Base-by-base conservation (phyloP, 768 basidiomycete genomes). In the Naganishia onofrii region DNA sequence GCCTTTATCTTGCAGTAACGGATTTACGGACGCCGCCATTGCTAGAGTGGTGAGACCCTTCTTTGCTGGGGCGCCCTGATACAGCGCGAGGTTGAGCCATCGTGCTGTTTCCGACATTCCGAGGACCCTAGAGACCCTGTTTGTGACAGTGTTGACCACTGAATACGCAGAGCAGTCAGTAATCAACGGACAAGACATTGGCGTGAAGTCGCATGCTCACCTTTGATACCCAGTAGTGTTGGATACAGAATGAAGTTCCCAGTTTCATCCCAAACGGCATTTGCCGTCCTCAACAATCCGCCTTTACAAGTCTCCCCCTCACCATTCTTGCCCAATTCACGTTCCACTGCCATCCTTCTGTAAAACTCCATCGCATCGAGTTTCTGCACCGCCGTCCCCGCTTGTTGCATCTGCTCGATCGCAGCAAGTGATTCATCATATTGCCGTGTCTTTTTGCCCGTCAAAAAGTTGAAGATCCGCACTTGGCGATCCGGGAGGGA, bases 331-430 rank as follows among this genome's bases (percentile, higher is more conserved):
- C 78, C 77, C 52, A 99, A 81, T 76, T 98, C 96, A 71, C 91
- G 85, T 80, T 99, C 96, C 34, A 89, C 84, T 3, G 95, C 95
- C 72, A 98, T 83, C n/a, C 95, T 86, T 68, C 95, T 85, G n/a
- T 95, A 93, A 76, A 99, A 97, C 80, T 99, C 96, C 96, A 99
- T 99, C 81, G 97, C 93, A 66, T 99, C 96, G 21, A 98, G 88
- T 75, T 87, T 89, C 81, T 90, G 91, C 23, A 92, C 86, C 0
- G 91, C 90, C 4, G 96, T 96, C 0, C 93, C 95, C 1, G 93
- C 94, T 80, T 98, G 96, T 79, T 99, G 96, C 93, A 99, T 97
- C 80, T 97, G 94, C 78, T 95, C 92, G 46, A 94, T 90, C 0
- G 96, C 94, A 32, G 86, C 83, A 7, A 98, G 85, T 0, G 91